phyloP scores from a whole-genome alignment of 2,329 filamentous ascomycete genomes.

The Periconia digitata region DNA sequence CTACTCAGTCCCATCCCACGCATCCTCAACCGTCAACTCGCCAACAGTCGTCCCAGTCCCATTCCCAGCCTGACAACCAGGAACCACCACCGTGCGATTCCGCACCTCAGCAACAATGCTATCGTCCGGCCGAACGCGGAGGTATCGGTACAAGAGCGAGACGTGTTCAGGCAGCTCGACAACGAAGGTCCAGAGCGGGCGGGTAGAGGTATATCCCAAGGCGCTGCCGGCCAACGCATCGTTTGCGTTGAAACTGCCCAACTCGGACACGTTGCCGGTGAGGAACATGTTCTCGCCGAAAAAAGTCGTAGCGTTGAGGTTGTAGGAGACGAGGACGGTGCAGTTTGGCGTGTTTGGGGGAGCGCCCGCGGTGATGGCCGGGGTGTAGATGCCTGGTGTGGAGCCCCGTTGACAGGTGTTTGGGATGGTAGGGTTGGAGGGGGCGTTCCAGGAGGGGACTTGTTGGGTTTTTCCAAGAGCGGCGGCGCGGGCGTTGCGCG shows the following conservation, averaged over 20 bases:
- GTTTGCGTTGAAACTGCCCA: conserved; percentile 44
- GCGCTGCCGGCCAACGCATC: conserved; percentile 42
- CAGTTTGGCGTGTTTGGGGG: conserved; percentile 13
- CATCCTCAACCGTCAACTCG: conserved; percentile 2
- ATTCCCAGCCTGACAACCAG: conserved; percentile 22
- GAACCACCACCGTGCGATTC: conserved; percentile 45
- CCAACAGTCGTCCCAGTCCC: not conserved
- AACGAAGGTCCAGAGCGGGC: conserved; percentile 47
- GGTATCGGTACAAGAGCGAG: conserved; percentile 45
- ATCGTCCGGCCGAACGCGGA: conserved; percentile 44
- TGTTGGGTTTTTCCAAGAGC: conserved; percentile 44
- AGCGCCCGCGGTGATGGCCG: conserved; percentile 18
- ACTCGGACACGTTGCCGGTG: conserved; percentile 42
- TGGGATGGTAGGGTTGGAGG: conserved; percentile 51
- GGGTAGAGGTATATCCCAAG: conserved; percentile 40
- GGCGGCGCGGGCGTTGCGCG: conserved; percentile 59
- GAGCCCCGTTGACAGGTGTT: conserved; percentile 50
- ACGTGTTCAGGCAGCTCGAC: conserved; percentile 42
- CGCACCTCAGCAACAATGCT: conserved; percentile 46
- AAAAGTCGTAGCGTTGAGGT: conserved; percentile 51
- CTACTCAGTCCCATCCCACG: conserved; percentile 3
- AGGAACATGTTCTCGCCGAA: conserved; percentile 52
- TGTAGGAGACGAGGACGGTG: conserved; percentile 42
- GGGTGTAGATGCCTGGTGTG: conserved; percentile 12
- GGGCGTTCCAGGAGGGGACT: conserved; percentile 59